Evolutionary conservation across 2,329 filamentous ascomycete species (phyloP).

Genomic region (Hortaea sp.): DNA sequence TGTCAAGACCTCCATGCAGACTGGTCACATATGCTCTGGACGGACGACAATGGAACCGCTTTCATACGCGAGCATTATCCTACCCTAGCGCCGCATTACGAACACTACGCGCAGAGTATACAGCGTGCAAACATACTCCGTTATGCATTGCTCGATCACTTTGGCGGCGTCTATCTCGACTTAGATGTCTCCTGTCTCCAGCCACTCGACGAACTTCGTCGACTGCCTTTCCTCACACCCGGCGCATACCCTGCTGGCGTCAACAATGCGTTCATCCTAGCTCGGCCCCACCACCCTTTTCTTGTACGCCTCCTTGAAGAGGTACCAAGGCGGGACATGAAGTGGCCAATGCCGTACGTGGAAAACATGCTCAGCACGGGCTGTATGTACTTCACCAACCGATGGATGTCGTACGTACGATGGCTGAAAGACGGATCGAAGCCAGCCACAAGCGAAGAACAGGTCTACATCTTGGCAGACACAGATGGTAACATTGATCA

Average conservation of each 20-base stretch:
- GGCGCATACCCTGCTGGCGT: conserved; percentile 20
- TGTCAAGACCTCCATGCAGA: conserved; percentile 15
- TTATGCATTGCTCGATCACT: conserved; percentile 18
- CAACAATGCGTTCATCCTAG: conserved; percentile 24
- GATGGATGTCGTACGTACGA: conserved; percentile 17
- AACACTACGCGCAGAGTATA: conserved; percentile 16
- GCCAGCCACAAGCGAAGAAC: conserved; percentile 6
- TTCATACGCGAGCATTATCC: conserved; percentile 19
- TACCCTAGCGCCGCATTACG: conserved; percentile 14
- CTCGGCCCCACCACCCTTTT: conserved; percentile 16
- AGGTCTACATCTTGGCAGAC: conserved; percentile 18
- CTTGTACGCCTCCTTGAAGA: conserved; percentile 10
- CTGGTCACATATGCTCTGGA: conserved; percentile 18
- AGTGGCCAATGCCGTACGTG: conserved; percentile 19
- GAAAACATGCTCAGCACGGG: conserved; percentile 24
- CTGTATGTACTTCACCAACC: conserved; percentile 21
- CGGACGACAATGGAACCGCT: conserved; percentile 10
- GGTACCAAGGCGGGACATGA: conserved; percentile 12
- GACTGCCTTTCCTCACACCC: conserved; percentile 16
- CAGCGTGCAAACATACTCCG: conserved; percentile 22
- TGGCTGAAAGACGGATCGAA: not conserved
- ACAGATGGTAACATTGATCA: conserved; percentile 11
- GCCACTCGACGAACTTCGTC: conserved; percentile 13
- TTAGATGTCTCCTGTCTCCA: conserved; percentile 18
- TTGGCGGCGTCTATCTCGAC: conserved; percentile 21